Base-by-base conservation (phyloP, 2,329 filamentous ascomycete genomes). In the Harringtonia aguacate region DNA sequence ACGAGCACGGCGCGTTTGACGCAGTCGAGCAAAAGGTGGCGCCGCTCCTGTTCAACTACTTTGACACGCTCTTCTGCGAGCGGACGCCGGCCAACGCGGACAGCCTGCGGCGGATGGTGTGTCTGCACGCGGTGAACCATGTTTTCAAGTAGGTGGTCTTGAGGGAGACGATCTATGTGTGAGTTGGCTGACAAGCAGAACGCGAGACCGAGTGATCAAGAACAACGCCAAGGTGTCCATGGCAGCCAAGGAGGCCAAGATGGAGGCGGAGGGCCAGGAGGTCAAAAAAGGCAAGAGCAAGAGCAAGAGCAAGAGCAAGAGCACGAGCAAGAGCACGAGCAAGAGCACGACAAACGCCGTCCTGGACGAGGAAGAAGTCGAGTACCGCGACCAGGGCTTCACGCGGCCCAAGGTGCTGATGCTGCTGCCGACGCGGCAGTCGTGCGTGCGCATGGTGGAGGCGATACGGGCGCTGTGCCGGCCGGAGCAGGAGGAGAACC, bases 391-490 rank as follows among this genome's bases (percentile, higher is more conserved):
- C 53, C 92, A 98, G 63, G 92, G 92, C 0, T 98, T 95, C 61
- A 95, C 90, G 0, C 73, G 92, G 6, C 92, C 92, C 8, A 97
- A 97, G 59, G 82, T 95, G 8, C 73, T 98, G 18, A 86, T 97
- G 60, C 70, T 98, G 17, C 69, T 95, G 1, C 90, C 92, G 4
- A 97, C 92, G 1, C 79, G 89, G 44, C 81, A 95, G 56, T 82
- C 88, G 1, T 94, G 87, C 52, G 83, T 84, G 24, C 79, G 80
- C 40, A 81, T 85, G 53, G 71, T 95, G 31, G 79, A 94, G 39
- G 77, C 75, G 34, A 87, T 98, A 36, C 81, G 82, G 35, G 72
- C 77, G 6, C 64, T 95, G 21, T 86, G 81, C 62, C 73, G 82
- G 48, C 84, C 87, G 1, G 89, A 95, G 46, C 89, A 95, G 56